phyloP scores from a whole-genome alignment of 2,329 filamentous ascomycete genomes.

The Aspergillus puulaauensis region DNA sequence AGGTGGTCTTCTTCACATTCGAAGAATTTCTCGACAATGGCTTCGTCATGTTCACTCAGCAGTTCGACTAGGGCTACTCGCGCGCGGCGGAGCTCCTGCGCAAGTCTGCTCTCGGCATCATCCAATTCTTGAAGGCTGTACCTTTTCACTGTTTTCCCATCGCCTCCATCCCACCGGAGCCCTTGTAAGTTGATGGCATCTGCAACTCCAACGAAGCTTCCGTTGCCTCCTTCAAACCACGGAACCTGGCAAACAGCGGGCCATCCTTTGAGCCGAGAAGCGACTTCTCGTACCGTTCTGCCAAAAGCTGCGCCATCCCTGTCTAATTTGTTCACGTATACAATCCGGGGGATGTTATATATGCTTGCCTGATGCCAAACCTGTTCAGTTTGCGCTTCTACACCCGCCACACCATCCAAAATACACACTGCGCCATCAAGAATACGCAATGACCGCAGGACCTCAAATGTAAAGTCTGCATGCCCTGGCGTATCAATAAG shows the following conservation, averaged over 20 bases:
- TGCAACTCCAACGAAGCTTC: slow-evolving; percentile 77
- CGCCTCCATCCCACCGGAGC: slow-evolving; percentile 69
- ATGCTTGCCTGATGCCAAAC: slow-evolving; percentile 90
- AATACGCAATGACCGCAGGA: slow-evolving; percentile 83
- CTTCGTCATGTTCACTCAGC: slow-evolving; percentile 84
- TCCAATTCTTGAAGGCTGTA: slow-evolving; percentile 57
- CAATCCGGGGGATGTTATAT: slow-evolving; percentile 78
- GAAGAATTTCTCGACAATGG: slow-evolving; percentile 80
- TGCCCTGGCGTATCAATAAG: slow-evolving; percentile 96
- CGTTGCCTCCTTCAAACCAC: slow-evolving; percentile 77
- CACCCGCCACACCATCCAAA: slow-evolving; percentile 86
- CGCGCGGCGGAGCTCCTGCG: slow-evolving; percentile 70
- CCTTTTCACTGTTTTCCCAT: slow-evolving; percentile 62
- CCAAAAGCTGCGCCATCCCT: slow-evolving; percentile 80
- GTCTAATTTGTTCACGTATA: slow-evolving; percentile 84
- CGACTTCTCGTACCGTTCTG: slow-evolving; percentile 81
- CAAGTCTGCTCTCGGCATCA: slow-evolving; percentile 50
- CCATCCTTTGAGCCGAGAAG: slow-evolving; percentile 74
- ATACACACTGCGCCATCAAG: slow-evolving; percentile 91
- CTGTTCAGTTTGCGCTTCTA: slow-evolving; percentile 95
- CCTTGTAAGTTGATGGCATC: slow-evolving; percentile 77
- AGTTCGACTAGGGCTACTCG: slow-evolving; percentile 76
- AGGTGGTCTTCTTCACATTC: slow-evolving; percentile 72
- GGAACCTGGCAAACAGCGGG: slow-evolving; percentile 93
- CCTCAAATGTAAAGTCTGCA: slow-evolving; percentile 96